Evolutionary conservation across 139 green algal species (phyloP).

Genomic region (Chloropicon primus): DNA sequence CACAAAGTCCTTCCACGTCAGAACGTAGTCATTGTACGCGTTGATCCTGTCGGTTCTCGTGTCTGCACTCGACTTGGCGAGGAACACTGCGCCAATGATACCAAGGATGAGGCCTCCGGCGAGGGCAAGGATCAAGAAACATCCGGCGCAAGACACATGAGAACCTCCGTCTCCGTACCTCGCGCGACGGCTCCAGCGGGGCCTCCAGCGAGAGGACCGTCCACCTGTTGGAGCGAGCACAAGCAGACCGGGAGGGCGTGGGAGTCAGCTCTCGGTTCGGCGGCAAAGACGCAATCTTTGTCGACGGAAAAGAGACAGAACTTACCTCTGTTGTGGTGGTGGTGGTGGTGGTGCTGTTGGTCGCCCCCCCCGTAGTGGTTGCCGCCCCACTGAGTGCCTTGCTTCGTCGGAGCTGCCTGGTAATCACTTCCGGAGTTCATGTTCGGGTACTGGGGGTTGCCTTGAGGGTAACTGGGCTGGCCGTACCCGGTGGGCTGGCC

Average conservation of each 20-base stretch:
- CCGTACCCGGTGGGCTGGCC: neutral
- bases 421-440: neutral
- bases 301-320: no score
- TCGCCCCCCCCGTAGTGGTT: neutral
- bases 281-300: no score
- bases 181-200: neutral
- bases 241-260: no score
- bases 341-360: neutral
- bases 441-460: neutral
- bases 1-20: neutral
- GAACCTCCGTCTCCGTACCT: neutral
- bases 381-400: neutral
- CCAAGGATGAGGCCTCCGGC: neutral
- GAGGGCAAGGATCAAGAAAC: neutral
- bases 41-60: neutral
- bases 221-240: no score
- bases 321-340: neutral
- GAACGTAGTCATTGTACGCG: neutral
- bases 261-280: no score
- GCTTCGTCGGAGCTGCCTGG: neutral
- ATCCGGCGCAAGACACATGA: neutral
- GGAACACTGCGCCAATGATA: neutral
- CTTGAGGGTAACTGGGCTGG: no score
- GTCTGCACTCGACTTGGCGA: neutral
- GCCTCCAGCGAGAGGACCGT: no score